These are phyloP conservation scores for Vararia minispora DNA, from an alignment of 768 basidiomycete genomes.

Conservation along the genomic window DNA sequence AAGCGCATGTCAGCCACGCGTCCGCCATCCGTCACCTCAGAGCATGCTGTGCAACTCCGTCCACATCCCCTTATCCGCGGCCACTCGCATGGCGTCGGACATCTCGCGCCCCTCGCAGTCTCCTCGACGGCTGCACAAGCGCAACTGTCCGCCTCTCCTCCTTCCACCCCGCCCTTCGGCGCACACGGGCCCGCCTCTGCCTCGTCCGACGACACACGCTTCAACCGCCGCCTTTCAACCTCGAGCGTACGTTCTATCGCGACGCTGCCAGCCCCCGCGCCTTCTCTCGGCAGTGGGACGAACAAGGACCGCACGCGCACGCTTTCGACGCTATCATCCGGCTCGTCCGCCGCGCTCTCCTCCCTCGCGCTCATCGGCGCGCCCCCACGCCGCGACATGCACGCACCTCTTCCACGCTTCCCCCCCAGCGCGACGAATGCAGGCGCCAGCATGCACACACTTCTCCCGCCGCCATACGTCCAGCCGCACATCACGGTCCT, in stretches of 20 bases:
- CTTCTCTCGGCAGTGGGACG: not conserved
- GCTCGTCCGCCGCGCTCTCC: slow-evolving; percentile 21
- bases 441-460: slow-evolving; percentile 46
- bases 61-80: slow-evolving; percentile 75
- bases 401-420: slow-evolving; percentile 46
- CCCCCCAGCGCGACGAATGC: slow-evolving; percentile 48
- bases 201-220: slow-evolving; percentile 27
- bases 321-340: slow-evolving; percentile 18
- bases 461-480: slow-evolving; percentile 64
- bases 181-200: slow-evolving; percentile 4
- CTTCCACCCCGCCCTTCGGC: slow-evolving; percentile 16
- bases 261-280: slow-evolving; percentile 36
- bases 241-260: slow-evolving; percentile 50
- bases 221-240: slow-evolving; percentile 39
- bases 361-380: slow-evolving; percentile 27
- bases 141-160: slow-evolving; percentile 27
- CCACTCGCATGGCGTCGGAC: slow-evolving; percentile 44
- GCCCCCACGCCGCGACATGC: slow-evolving; percentile 21
- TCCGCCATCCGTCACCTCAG: no score
- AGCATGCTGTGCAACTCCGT: slow-evolving; percentile 30
- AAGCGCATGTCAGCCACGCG: slow-evolving; percentile 39
- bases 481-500: slow-evolving; percentile 62
- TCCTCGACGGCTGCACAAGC: slow-evolving; percentile 38
- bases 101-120: slow-evolving; percentile 51
- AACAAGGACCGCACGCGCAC: slow-evolving; percentile 21